Percentiles rank a stretch among this genome's conserved stretches.
phyloP scores from a whole-genome alignment of 176 grass and related monocot species.

The Dendrocalamus sinicus region DNA sequence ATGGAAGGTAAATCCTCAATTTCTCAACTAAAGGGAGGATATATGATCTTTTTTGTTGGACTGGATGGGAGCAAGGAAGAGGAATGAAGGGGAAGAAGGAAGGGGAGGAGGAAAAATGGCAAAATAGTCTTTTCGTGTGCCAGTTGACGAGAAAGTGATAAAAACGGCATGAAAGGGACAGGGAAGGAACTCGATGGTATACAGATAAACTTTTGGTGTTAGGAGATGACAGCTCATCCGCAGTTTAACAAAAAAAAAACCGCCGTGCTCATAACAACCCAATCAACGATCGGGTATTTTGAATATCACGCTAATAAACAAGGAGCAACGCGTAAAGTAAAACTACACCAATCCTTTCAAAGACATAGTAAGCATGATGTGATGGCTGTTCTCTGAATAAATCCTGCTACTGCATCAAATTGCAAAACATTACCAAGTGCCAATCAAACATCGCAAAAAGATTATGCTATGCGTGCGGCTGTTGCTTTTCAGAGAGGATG shows the following conservation, averaged over 20 bases:
- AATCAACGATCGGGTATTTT: constrained; percentile 46
- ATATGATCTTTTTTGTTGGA: no score
- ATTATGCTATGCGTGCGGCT: no score
- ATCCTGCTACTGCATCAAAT: background rate
- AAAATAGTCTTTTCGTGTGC: no score
- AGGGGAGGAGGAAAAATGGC: no score
- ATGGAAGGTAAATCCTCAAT: no score
- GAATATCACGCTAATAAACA: constrained; percentile 47
- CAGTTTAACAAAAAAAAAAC: constrained; percentile 16
- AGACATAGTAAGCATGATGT: constrained; percentile 28
- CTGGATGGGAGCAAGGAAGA: no score
- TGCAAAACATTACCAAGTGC: constrained; percentile 17
- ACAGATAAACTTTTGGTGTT: constrained; percentile 9
- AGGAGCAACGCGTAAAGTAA: constrained; percentile 22
- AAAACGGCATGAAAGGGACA: no score
- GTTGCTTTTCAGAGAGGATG: no score
- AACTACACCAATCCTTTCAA: constrained; percentile 12
- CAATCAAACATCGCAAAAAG: background rate
- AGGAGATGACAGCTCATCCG: constrained; percentile 55
- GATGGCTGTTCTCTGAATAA: constrained; percentile 13
- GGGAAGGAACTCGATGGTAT: no score
- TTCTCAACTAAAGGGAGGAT: no score
- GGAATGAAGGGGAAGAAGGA: no score
- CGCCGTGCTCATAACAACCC: constrained; percentile 30
- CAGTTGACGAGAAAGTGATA: no score